Conservation (phyloP, 495 filamentous ascomycete species). For the Annulohypoxylon maeteangense region DNA sequence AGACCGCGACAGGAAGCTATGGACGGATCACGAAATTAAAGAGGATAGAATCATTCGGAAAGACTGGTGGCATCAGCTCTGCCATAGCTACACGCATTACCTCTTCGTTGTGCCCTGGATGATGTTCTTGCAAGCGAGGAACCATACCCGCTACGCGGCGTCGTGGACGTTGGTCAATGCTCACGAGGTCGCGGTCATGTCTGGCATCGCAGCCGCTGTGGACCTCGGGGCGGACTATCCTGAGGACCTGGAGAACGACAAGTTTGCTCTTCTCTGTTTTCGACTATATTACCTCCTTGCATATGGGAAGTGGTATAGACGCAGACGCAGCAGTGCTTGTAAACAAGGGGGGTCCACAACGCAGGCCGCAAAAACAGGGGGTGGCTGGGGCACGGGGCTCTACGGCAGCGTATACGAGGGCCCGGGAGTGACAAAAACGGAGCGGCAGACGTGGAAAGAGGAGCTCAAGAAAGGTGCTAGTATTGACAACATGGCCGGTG, state of each 20-base stretch:
- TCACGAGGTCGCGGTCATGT: conserved; percentile 82
- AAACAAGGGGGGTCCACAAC: conserved; percentile 19
- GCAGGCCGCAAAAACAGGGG: conserved; percentile 48
- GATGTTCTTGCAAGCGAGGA: conserved; percentile 81
- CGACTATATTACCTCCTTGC: conserved; percentile 54
- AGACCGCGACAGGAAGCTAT: conserved; percentile 65
- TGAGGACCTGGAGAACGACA: conserved; percentile 46
- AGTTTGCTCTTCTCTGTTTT: conserved; percentile 67
- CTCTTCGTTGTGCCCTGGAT: conserved; percentile 78
- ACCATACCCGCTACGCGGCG: conserved; percentile 74
- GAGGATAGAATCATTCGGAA: conserved; percentile 72
- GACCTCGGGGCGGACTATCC: conserved; percentile 80
- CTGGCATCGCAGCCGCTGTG: conserved; percentile 81
- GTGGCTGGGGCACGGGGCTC: conserved; percentile 59
- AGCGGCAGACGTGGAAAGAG: conserved; percentile 61
- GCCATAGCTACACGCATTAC: conserved; percentile 85
- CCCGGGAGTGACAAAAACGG: conserved; percentile 58
- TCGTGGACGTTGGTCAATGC: conserved; percentile 88
- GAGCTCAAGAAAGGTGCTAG: conserved; percentile 52
- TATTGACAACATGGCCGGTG: conserved; percentile 40
- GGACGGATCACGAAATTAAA: conserved; percentile 79
- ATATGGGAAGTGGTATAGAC: conserved; percentile 55
- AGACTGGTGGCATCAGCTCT: conserved; percentile 90
- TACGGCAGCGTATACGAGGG: conserved; percentile 66
- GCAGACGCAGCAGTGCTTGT: conserved; percentile 14